phyloP scores from a whole-genome alignment of 2,329 filamentous ascomycete species.

The Aspergillus sp. region DNA sequence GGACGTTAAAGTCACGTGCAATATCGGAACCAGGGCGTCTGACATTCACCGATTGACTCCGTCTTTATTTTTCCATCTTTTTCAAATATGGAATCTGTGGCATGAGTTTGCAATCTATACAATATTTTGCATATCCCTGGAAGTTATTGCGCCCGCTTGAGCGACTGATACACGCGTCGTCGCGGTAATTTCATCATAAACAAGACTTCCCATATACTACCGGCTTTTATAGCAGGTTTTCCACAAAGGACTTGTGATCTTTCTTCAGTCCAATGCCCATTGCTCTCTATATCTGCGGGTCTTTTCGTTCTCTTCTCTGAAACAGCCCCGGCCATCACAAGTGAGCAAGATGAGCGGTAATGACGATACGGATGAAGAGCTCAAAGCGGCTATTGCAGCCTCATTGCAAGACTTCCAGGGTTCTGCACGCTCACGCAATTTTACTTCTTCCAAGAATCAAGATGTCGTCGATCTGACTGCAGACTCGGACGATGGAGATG shows the following conservation, averaged over 20 bases:
- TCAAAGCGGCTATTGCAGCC: slow-evolving; percentile 16
- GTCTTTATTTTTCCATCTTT: no score
- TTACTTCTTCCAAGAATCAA: background rate
- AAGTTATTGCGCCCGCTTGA: no score
- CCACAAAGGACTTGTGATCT: no score
- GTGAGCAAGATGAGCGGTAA: background rate
- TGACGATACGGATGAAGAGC: slow-evolving; percentile 14
- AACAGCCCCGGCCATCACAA: background rate
- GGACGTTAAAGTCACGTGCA: no score
- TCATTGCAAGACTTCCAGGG: slow-evolving; percentile 14
- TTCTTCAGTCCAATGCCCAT: no score
- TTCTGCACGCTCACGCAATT: background rate
- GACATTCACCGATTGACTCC: no score
- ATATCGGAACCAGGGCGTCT: no score
- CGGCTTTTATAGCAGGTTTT: no score
- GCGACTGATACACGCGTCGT: no score
- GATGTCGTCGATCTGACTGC: slow-evolving; percentile 29
- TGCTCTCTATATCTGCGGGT: background rate
- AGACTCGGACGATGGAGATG: slow-evolving; percentile 22
- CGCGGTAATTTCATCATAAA: background rate
- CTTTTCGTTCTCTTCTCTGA: background rate
- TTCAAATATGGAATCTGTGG: no score
- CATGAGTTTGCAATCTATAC: no score
- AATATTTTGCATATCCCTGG: no score
- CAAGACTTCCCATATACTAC: background rate